These are phyloP conservation scores for Saprolegnia diclina DNA, from an alignment of 352 stramenopile species.

Conservation along the genomic window DNA sequence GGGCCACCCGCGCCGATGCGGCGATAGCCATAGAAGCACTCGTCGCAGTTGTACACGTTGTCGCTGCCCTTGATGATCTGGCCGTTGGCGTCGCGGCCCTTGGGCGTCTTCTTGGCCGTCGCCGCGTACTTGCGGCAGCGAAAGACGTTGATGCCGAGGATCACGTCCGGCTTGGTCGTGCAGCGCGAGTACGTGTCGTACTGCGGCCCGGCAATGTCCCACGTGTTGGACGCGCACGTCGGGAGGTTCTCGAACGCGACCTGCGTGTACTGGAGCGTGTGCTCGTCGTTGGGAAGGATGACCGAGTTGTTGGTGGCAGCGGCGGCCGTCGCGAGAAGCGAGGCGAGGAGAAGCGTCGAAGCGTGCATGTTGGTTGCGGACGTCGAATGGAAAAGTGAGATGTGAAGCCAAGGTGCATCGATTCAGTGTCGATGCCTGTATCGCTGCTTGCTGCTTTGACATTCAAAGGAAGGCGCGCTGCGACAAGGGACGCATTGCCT, in stretches of 20 bases:
- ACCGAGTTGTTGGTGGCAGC: neutral
- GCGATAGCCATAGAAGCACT: neutral
- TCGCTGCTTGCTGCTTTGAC: too few relatives aligned
- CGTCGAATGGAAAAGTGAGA: too few relatives aligned
- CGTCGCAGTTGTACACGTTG: neutral
- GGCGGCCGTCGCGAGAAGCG: neutral
- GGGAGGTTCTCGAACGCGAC: neutral
- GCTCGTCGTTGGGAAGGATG: neutral
- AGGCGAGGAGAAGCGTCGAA: neutral
- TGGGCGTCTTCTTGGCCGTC: neutral
- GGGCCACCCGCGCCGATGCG: neutral
- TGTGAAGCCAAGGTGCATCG: too few relatives aligned
- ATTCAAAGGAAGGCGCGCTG: too few relatives aligned
- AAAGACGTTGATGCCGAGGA: neutral
- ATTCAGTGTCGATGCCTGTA: too few relatives aligned
- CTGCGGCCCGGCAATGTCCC: neutral
- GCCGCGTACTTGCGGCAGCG: neutral
- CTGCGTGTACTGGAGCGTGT: neutral
- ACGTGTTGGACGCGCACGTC: neutral
- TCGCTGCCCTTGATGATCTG: neutral
- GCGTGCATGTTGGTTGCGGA: neutral
- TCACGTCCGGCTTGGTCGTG: neutral
- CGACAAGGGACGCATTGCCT: too few relatives aligned
- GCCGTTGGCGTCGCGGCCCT: too few relatives aligned
- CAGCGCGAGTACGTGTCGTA: neutral